A percentile compares a stretch with the other conserved stretches of the same genome.
Evolutionary conservation across 2,329 filamentous ascomycete species (phyloP).

Genomic region (Trichothecium sympodiale): DNA sequence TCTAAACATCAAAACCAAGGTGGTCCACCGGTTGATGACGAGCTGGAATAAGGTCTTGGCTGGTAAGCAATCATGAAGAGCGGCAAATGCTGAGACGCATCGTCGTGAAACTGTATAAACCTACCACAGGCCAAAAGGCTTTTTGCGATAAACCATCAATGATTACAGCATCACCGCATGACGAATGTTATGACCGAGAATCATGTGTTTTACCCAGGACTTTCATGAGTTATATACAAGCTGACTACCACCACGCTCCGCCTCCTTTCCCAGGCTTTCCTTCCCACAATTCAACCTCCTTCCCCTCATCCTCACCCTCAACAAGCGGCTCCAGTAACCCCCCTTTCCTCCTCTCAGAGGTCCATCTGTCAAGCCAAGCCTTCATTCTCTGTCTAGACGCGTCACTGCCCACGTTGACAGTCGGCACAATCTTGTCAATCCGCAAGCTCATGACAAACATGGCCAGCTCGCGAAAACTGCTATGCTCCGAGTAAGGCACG

Average conservation of each 20-base stretch:
- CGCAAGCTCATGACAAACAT: slow-evolving; percentile 83
- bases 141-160: too few relatives aligned
- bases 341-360: slow-evolving; percentile 43
- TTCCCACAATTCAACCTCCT: slow-evolving; percentile 23
- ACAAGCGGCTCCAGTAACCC: slow-evolving; percentile 37
- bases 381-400: slow-evolving; percentile 48
- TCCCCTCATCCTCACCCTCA: slow-evolving; percentile 24
- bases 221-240: background rate
- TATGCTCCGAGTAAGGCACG: slow-evolving; percentile 93
- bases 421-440: slow-evolving; percentile 85
- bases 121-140: too few relatives aligned
- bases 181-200: too few relatives aligned
- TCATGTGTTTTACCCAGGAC: too few relatives aligned
- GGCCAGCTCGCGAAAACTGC: slow-evolving; percentile 84
- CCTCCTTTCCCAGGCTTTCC: slow-evolving; percentile 26
- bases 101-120: too few relatives aligned
- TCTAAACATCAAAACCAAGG: too few relatives aligned
- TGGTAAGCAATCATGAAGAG: too few relatives aligned
- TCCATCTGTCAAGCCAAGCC: slow-evolving; percentile 53
- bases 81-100: too few relatives aligned
- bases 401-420: slow-evolving; percentile 68
- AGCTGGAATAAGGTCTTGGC: too few relatives aligned
- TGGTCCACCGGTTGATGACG: too few relatives aligned
- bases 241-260: slow-evolving; percentile 25
- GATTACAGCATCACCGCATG: too few relatives aligned